Evolutionary conservation across 306 rosid genomes (phyloP), one percentile per base, ranked within the genome.

Genomic region (Trifolium dubium): DNA sequence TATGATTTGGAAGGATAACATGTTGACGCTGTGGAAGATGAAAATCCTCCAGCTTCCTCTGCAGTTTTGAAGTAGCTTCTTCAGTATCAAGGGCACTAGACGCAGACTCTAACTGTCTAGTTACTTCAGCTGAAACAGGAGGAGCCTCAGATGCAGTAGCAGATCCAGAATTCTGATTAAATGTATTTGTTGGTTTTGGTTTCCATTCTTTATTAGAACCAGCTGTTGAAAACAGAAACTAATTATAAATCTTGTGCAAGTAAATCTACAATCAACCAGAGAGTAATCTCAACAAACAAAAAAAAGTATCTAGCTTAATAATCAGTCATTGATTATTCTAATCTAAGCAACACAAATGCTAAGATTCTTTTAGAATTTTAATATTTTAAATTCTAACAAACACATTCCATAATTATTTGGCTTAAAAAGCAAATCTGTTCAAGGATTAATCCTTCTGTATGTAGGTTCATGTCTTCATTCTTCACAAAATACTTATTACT

Each of bases 171-270:
- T 84, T 90, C 78, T 88, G 96, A 75, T 82, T 84, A 67, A 32
- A 55, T 13, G 86, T 55, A 82, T 69, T 77, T 28, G 85, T 80
- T 32, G 94, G 80, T 85, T 95, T 95, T 19, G 99, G 99, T 79
- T 92, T 95, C 99, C 99, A 94, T 80, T 94, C 99, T 88, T 92
- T 94, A 78, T 77, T 94, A 79, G 97, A 84, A 86, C 92, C 91
- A 81, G 87, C 96, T 89, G 96, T 72, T 41, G 72, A 74, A 82
- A 77, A 86, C 69, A 83, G 39, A 82, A 72, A 71, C 63, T 46
- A 72, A 71, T 83, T 60, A 79, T 34, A 82, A 78, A 56, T 61
- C 58, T 67, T 70, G 72, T 44, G 44, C 70, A 80, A 73, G 79
- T 72, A 67, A 41, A 35, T 35, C 39, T 35, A 35, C 39, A 6